These are phyloP conservation scores for Pythium myriotylum DNA, from an alignment of 352 stramenopile genomes.

Conservation along the genomic window DNA sequence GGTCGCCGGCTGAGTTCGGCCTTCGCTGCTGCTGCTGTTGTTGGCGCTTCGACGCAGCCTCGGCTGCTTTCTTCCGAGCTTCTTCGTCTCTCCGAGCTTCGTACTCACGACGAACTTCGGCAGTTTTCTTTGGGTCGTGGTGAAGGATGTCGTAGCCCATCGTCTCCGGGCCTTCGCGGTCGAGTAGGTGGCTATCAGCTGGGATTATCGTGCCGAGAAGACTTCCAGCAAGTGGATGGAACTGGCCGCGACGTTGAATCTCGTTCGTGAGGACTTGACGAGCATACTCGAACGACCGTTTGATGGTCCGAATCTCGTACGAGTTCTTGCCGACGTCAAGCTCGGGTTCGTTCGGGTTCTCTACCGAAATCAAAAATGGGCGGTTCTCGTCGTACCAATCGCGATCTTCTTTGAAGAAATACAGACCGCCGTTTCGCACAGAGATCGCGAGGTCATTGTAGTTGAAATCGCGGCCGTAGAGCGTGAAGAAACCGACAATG, in stretches of 20 bases:
- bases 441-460: constrained; percentile 92
- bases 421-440: constrained; percentile 91
- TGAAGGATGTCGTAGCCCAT: constrained; percentile 78
- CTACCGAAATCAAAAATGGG: constrained; percentile 89
- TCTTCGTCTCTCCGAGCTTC: constrained; percentile 66
- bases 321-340: constrained; percentile 93
- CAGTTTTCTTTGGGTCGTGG: constrained; percentile 73
- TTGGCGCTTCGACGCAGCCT: constrained; percentile 29
- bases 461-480: constrained; percentile 95
- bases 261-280: constrained; percentile 73
- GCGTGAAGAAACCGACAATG: constrained; percentile 94
- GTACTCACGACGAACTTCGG: constrained; percentile 60
- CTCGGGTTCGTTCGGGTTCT: constrained; percentile 93
- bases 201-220: constrained; percentile 81
- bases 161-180: constrained; percentile 47
- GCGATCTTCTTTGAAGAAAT: constrained; percentile 91
- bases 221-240: constrained; percentile 60
- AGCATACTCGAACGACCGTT: constrained; percentile 90
- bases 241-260: constrained; percentile 68
- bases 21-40: constrained; percentile 34
- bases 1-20: constrained; percentile 36
- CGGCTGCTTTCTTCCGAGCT: constrained; percentile 47
- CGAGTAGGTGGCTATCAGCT: constrained; percentile 62
- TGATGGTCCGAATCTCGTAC: constrained; percentile 91
- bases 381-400: constrained; percentile 69